Base-by-base conservation (phyloP, 2,329 filamentous ascomycete species). In the Ophiostoma piceae region DNA sequence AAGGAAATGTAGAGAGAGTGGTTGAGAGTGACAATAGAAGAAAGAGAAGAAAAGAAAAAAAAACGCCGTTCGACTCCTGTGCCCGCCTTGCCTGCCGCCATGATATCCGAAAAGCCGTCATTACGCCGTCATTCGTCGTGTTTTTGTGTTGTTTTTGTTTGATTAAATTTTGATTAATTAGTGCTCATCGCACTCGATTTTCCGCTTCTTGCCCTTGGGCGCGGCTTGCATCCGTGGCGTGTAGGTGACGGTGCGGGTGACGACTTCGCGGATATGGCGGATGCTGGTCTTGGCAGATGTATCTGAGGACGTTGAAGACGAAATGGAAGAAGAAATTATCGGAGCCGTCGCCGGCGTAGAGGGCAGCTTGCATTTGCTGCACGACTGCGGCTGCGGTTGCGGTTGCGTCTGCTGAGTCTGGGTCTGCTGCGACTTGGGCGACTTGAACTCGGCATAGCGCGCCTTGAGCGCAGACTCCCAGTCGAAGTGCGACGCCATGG, bases 191-290 rank as follows among this genome's bases (percentile, higher is more conserved):
- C 73, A 82, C 73, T 85, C 83, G 67, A 84, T 79, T 83, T 92
- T 96, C 82, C 94, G 90, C 81, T 93, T 88, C 85, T 97, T 98
- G 73, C 94, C 94, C 79, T 94, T 94, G 8, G 93, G 94, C 51
- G 94, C 92, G 32, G 94, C 92, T 74, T 93, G 91, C 82, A 98
- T 92, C 74, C 89, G 69, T 8, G 69, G 90, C 78, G 92, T 96
- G 80, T 96, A 97, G 57, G 92, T 97, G 71, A 97, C 92, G 19
- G 93, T 97, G 74, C 93, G 87, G n/a, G 94, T 97, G 68, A 97
- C 91, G 4, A 97, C 92, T 79, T 97, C 93, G 69, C 92, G 85
- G 71, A 97, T 92, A 76, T 90, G 85, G 71, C 89, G 86, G 70
- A 89, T 83, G 75, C 84, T 88, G 41, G 88, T 88, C 74, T 84